Percentiles rank a stretch among this genome's conserved stretches.
Evolutionary conservation across 805 yeast genomes (phyloP).

Genomic region (Candida hungchunana): DNA sequence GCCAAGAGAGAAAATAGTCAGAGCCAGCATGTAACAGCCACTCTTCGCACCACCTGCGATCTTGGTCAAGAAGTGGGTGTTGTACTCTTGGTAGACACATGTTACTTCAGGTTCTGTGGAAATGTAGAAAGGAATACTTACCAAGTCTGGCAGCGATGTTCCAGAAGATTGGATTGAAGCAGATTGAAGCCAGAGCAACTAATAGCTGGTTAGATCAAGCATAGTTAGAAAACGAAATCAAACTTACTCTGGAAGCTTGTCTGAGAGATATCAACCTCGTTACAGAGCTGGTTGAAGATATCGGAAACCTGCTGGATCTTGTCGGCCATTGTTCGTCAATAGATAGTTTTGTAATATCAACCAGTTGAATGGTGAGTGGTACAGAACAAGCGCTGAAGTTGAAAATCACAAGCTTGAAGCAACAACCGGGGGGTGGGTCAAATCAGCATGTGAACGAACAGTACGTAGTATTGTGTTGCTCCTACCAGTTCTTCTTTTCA

Average conservation of each 20-base stretch:
- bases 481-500: too few species aligned
- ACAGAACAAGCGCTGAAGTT: not conserved
- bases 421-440: too few species aligned
- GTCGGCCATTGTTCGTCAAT: slow-evolving; percentile 13
- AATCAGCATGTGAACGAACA: too few species aligned
- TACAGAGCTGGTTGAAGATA: slow-evolving; percentile 20
- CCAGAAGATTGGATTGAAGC: slow-evolving; percentile 95
- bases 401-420: too few species aligned
- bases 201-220: too few species aligned
- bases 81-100: too few species aligned
- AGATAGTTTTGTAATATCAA: not conserved
- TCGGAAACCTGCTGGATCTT: slow-evolving; percentile 13
- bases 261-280: slow-evolving; percentile 23
- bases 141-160: slow-evolving; percentile 78
- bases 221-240: too few species aligned
- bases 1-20: slow-evolving; percentile 81
- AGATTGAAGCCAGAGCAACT: slow-evolving; percentile 61
- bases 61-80: slow-evolving; percentile 71
- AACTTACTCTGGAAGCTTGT: slow-evolving; percentile 22
- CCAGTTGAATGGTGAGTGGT: too few species aligned
- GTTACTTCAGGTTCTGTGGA: not conserved
- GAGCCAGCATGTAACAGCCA: slow-evolving; percentile 85
- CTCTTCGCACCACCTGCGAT: slow-evolving; percentile 58
- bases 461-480: too few species aligned
- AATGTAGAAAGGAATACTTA: slow-evolving; percentile 17